Base-by-base conservation (phyloP, 2,329 filamentous ascomycete genomes). In the Seiridium unicorne region DNA sequence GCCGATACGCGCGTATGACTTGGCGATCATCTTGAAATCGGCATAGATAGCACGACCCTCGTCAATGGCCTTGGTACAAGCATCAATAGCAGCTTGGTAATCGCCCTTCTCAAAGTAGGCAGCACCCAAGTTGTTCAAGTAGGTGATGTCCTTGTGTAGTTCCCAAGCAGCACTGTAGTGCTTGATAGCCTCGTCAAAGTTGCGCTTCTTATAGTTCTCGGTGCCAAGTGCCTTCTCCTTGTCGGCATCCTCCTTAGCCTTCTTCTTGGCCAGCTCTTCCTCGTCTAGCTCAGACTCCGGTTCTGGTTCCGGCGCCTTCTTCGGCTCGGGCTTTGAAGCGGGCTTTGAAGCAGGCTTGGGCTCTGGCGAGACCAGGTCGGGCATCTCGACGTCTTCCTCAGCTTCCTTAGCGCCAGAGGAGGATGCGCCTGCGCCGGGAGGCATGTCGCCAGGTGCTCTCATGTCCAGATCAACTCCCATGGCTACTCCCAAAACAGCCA, bases 151-250 rank as follows among this genome's bases (percentile, higher is more conserved):
- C 83, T 97, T 95, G 85, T 92, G 84, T 44, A 91, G 77, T 61
- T 97, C 93, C 95, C 95, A 99, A 0, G 95, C 95, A 76, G 96
- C 96, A 74, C 77, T 85, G 82, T 99, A 99, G 80, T 99, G 92
- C 72, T 89, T 87, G 70, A 99, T 97, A 55, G 95, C 95, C 72
- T 90, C 88, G 70, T 98, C 95, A 67, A 99, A 97, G 73, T 97
- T 89, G 68, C 92, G 89, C 86, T 98, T 98, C 89, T 99, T 99
- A 84, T 99, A 99, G 75, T 89, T 89, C 68, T 95, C 92, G 11
- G 94, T 99, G 60, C 95, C 95, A 60, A 96, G 82, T 36, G 89
- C 91, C 86, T 99, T 99, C 79, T 97, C 91, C 74, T 93, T 91
- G 69, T 99, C 95, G 49, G 93, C 95, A 64, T 90, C 92, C 70